Evolutionary conservation across 2,329 filamentous ascomycete species (phyloP).

Genomic region (Pseudogymnoascus sp.): DNA sequence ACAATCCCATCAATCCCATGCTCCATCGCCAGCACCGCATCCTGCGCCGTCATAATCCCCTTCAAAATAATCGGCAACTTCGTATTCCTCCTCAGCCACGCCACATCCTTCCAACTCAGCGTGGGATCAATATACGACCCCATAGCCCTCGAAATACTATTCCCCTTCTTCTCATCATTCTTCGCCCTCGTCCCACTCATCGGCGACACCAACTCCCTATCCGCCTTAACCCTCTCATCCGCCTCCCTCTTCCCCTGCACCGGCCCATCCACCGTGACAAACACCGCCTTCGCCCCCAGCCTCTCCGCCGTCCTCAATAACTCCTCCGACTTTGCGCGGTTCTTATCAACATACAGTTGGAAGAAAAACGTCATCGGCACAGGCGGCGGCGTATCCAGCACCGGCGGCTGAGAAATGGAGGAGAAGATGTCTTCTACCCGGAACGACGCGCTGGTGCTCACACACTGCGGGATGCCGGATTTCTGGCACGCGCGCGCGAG

Average conservation of each 20-base stretch:
- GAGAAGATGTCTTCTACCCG: constrained; percentile 47
- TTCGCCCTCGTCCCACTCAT: constrained; percentile 45
- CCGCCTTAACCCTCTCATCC: constrained; percentile 41
- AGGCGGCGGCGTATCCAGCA: constrained; percentile 19
- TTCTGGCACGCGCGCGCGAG: constrained; percentile 47
- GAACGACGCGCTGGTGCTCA: constrained; percentile 57
- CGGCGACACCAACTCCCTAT: constrained; percentile 42
- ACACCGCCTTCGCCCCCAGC: constrained; percentile 46
- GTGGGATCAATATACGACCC: constrained; percentile 51
- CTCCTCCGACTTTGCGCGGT: constrained; percentile 44
- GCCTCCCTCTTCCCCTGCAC: constrained; percentile 50
- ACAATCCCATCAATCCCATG: constrained; percentile 61
- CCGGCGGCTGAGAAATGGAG: constrained; percentile 21
- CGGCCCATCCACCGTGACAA: constrained; percentile 54
- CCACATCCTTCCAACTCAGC: constrained; percentile 57
- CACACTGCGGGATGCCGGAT: constrained; percentile 50
- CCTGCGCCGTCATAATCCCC: constrained; percentile 61
- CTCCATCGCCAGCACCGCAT: constrained; percentile 55
- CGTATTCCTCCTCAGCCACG: constrained; percentile 56
- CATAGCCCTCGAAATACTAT: constrained; percentile 50
- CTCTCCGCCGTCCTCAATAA: constrained; percentile 42
- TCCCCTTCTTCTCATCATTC: constrained; percentile 48
- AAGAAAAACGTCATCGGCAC: constrained; percentile 43
- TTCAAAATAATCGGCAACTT: constrained; percentile 57
- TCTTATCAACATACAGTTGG: constrained; percentile 57